Conservation (phyloP, 2,329 filamentous ascomycete genomes). For the Talaromyces verruculosus region DNA sequence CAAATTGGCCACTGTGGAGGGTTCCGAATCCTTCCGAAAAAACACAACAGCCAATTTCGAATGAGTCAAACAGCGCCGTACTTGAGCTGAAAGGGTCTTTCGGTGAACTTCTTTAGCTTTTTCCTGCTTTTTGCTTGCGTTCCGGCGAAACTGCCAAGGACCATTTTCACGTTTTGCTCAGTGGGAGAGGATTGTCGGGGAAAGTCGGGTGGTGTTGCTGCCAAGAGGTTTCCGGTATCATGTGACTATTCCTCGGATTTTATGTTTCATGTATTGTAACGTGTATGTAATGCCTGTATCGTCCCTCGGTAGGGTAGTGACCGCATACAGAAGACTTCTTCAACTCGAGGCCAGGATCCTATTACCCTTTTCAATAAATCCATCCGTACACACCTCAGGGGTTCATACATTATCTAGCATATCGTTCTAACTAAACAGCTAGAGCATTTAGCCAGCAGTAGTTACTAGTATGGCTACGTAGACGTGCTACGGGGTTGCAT, state of each 20-base stretch:
- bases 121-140: neutral
- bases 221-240: constrained; percentile 11
- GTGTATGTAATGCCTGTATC: neutral
- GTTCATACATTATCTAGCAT: neutral
- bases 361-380: neutral
- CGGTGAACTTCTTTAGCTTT: neutral
- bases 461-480: neutral
- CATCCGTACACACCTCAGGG: neutral
- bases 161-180: neutral
- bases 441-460: neutral
- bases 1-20: neutral
- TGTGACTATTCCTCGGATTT: neutral
- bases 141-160: neutral
- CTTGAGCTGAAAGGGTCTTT: neutral
- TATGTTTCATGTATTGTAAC: neutral
- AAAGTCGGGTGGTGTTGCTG: neutral
- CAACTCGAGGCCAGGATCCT: neutral
- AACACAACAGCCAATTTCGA: constrained; percentile 10
- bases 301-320: no score
- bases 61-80: constrained; percentile 2
- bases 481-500: neutral
- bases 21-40: constrained; percentile 10
- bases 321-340: neutral
- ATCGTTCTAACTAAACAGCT: neutral
- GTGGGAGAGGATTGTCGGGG: neutral